Evolutionary conservation across 2,329 filamentous ascomycete genomes (phyloP).

Genomic region (Neopestalotiopsis clavispora): DNA sequence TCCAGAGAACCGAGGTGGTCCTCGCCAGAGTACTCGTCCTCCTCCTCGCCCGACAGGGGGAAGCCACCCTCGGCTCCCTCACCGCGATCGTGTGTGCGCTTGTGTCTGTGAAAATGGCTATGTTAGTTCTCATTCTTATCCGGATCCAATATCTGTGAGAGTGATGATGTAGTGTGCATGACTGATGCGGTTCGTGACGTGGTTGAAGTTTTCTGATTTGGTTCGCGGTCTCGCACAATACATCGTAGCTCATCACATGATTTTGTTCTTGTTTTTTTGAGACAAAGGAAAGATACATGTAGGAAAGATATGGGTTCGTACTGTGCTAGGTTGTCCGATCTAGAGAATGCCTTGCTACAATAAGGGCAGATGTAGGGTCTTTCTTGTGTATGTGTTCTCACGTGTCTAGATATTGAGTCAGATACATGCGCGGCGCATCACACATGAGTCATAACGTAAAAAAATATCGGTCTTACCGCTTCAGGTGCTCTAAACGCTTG

Average conservation of each 20-base stretch:
- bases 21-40: slow-evolving; percentile 82
- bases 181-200: slow-evolving; percentile 38
- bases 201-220: slow-evolving; percentile 32
- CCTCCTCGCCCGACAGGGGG: slow-evolving; percentile 78
- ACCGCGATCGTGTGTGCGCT: slow-evolving; percentile 72
- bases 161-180: slow-evolving; percentile 29
- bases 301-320: slow-evolving; percentile 58
- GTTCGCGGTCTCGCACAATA: slow-evolving; percentile 37
- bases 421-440: slow-evolving; percentile 48
- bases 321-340: slow-evolving; percentile 99
- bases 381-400: slow-evolving; percentile 99
- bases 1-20: slow-evolving; percentile 83
- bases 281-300: slow-evolving; percentile 40
- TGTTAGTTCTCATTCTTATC: slow-evolving; percentile 38
- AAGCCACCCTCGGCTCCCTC: slow-evolving; percentile 64
- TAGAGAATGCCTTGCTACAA: slow-evolving; percentile 98
- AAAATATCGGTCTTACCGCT: slow-evolving; percentile 75
- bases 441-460: slow-evolving; percentile 46
- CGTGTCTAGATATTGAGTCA: slow-evolving; percentile 75
- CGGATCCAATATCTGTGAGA: slow-evolving; percentile 9
- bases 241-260: slow-evolving; percentile 49
- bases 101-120: slow-evolving; percentile 68
- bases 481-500: slow-evolving; percentile 98
- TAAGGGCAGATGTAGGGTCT: slow-evolving; percentile 96
- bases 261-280: slow-evolving; percentile 29